Evolutionary conservation across 2,329 filamentous ascomycete species (phyloP).

Genomic region (Talaromyces sp.): DNA sequence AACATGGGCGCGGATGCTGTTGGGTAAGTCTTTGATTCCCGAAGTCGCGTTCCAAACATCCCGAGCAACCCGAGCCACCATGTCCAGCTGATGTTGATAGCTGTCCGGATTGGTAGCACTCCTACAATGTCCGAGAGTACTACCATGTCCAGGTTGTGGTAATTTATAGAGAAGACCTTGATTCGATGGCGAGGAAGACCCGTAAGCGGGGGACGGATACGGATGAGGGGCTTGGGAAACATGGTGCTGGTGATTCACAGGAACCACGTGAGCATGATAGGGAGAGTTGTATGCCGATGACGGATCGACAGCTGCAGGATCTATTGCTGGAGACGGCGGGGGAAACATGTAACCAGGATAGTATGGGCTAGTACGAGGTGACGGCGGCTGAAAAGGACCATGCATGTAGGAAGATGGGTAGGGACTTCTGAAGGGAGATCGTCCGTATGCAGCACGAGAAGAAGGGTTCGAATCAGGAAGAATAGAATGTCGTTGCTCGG

Average conservation of each 20-base stretch:
- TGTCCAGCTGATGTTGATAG: slow-evolving; percentile 50
- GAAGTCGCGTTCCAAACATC: slow-evolving; percentile 62
- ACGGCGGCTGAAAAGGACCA: slow-evolving; percentile 32
- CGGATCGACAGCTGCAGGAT: slow-evolving; percentile 21
- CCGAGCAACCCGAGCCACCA: slow-evolving; percentile 55
- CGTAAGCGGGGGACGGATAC: slow-evolving; percentile 21
- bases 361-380: slow-evolving; percentile 25
- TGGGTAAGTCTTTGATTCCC: slow-evolving; percentile 59
- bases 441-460: slow-evolving; percentile 31
- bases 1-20: slow-evolving; percentile 60
- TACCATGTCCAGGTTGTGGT: slow-evolving; percentile 2
- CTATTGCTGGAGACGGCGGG: slow-evolving; percentile 23
- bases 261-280: slow-evolving; percentile 24
- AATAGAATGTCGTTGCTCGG: slow-evolving; percentile 19
- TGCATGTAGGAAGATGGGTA: slow-evolving; percentile 27
- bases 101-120: slow-evolving; percentile 29
- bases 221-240: slow-evolving; percentile 22
- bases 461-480: slow-evolving; percentile 23
- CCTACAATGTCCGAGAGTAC: background rate
- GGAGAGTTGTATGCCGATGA: slow-evolving; percentile 25
- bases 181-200: slow-evolving; percentile 20
- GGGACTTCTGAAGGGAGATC: slow-evolving; percentile 31
- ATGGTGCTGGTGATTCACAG: slow-evolving; percentile 22
- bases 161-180: slow-evolving; percentile 7
- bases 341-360: slow-evolving; percentile 26